Base-by-base conservation (phyloP, 495 filamentous ascomycete species). In the Penicillium tannophilum region DNA sequence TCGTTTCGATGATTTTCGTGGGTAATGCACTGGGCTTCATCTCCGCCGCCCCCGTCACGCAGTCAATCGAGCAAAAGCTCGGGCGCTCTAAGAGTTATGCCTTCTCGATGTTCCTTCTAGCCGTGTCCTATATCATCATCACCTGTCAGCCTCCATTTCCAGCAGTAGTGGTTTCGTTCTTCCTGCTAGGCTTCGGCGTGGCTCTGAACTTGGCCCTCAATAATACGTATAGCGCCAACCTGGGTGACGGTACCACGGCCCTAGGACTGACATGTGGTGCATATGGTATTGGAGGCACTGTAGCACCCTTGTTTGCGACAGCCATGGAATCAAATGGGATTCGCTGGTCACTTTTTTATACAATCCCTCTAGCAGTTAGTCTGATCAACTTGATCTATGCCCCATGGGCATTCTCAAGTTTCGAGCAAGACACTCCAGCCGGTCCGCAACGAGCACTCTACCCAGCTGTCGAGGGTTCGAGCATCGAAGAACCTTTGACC, bases 1-100 rank as follows among this genome's bases (percentile, higher is more conserved):
- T 90, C 23, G 86, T 92, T 24, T 91, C 90, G 11, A 72, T 92
- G 8, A 87, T 96, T 63, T 94, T 93, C 77, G 81, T 96, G 26
- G 79, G 86, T 42, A 90, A 89, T 61, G 90, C 91, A 0, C 51
- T 88, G 16, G 91, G 91, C 20, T 95, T 91, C 75, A 86, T 92
- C 63, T 63, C 79, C 44, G 88, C 88, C 4, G 90, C 90, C 2
- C 84, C 88, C 24, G 76, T 86, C 58, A 83, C 85, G 39, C 63
- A 75, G 68, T 44, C 63, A 35, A 71, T 86, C 11, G 76, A 82
- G 2, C 54, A 62, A 6, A 74, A 77, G 26, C 60, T 92, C 1
- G 90, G 91, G 10, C 83, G 88, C 19, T 84, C 84, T 0, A 86
- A 79, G 54, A 78, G 82, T 28, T 76, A 90, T 26, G 79, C 85